phyloP scores from a whole-genome alignment of 1,284 basidiomycete species.

The Vanrija humicola region DNA sequence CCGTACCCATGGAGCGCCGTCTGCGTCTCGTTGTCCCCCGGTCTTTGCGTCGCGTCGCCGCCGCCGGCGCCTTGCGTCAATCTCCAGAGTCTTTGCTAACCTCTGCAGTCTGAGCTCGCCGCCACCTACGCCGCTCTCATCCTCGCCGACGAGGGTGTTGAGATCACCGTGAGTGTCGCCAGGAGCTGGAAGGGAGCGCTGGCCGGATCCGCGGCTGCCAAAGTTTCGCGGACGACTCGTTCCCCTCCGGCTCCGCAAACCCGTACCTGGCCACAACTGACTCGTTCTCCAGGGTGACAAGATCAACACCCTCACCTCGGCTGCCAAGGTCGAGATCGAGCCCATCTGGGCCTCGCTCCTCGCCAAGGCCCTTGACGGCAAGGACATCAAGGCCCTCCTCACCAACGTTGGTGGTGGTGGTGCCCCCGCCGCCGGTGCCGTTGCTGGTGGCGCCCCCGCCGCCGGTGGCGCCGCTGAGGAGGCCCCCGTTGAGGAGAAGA shows the following conservation, averaged over 20 bases:
- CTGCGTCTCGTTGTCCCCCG: too few relatives aligned
- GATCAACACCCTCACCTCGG: slow-evolving; percentile 74
- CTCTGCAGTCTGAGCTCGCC: slow-evolving; percentile 60
- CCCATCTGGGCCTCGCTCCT: slow-evolving; percentile 96
- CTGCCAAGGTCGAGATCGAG: slow-evolving; percentile 84
- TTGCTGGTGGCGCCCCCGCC: slow-evolving; percentile 55
- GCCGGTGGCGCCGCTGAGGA: slow-evolving; percentile 61
- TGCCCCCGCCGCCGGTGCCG: slow-evolving; percentile 65
- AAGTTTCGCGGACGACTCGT: background rate
- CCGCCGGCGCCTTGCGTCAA: too few relatives aligned
- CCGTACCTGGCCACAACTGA: background rate
- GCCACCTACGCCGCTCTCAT: slow-evolving; percentile 69
- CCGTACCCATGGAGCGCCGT: too few relatives aligned
- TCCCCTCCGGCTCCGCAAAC: background rate
- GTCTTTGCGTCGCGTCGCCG: too few relatives aligned
- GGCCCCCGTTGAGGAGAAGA: slow-evolving; percentile 68
- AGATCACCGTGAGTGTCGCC: slow-evolving; percentile 84
- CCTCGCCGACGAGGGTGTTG: slow-evolving; percentile 92
- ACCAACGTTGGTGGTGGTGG: slow-evolving; percentile 85
- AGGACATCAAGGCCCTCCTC: slow-evolving; percentile 92
- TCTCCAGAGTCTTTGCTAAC: too few relatives aligned
- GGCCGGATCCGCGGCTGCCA: background rate
- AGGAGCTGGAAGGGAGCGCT: background rate
- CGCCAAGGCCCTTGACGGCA: slow-evolving; percentile 96
- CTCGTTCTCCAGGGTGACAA: slow-evolving; percentile 69